These are phyloP conservation scores for Neobulgaria alba DNA, from an alignment of 2,329 filamentous ascomycete genomes.

Conservation along the genomic window DNA sequence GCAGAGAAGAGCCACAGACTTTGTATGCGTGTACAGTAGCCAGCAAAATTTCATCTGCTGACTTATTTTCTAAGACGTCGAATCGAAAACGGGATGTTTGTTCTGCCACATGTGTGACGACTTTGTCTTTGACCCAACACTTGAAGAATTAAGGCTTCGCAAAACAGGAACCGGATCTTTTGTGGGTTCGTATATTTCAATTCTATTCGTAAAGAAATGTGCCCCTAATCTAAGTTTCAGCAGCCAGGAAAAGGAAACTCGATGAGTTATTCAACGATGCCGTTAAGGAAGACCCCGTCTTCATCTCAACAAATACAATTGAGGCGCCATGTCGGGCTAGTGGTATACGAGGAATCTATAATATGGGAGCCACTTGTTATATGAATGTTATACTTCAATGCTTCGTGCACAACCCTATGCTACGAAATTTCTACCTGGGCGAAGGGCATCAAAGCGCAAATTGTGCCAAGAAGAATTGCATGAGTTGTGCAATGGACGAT, in stretches of 20 bases:
- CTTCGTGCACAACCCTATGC: constrained; percentile 84
- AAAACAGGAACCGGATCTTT: constrained; percentile 61
- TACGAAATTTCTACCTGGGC: constrained; percentile 85
- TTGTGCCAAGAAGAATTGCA: constrained; percentile 55
- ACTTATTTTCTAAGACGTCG: constrained; percentile 52
- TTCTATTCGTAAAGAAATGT: not conserved
- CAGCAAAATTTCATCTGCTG: too few relatives aligned
- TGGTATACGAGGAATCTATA: constrained; percentile 87
- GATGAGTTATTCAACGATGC: constrained; percentile 60
- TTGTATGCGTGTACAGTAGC: constrained; percentile 41
- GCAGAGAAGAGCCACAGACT: constrained; percentile 64
- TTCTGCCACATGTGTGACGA: constrained; percentile 80
- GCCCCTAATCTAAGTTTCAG: constrained; percentile 2
- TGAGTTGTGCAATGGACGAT: constrained; percentile 64
- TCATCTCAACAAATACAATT: constrained; percentile 70
- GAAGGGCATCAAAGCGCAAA: constrained; percentile 77
- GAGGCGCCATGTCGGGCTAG: constrained; percentile 76
- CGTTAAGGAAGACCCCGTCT: constrained; percentile 63
- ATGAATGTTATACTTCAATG: constrained; percentile 94
- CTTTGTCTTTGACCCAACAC: constrained; percentile 71
- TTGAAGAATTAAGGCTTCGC: constrained; percentile 65
- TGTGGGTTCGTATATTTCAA: constrained; percentile 38
- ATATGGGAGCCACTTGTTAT: constrained; percentile 97
- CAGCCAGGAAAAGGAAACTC: constrained; percentile 65
- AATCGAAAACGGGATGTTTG: constrained; percentile 64